A percentile compares a stretch with the other conserved stretches of the same genome.
phyloP scores from a whole-genome alignment of 2,329 filamentous ascomycete genomes.

The Keithomyces neogunnii region DNA sequence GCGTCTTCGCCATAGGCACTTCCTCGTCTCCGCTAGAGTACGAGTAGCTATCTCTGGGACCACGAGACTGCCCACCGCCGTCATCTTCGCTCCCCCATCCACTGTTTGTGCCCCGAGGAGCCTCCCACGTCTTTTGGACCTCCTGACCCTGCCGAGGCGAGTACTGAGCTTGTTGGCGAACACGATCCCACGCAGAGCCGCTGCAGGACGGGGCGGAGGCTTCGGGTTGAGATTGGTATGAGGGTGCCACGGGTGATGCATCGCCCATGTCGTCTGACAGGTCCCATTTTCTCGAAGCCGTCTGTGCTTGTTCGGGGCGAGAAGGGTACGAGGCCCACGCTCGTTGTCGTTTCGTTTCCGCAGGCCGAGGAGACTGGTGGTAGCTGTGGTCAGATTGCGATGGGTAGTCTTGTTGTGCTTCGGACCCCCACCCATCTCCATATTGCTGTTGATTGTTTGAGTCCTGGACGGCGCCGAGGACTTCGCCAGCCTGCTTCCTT shows the following conservation, averaged over 20 bases:
- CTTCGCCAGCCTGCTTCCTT: constrained; percentile 10
- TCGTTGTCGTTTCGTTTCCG: constrained; percentile 6
- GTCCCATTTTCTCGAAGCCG: constrained; percentile 14
- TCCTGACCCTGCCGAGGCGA: constrained; percentile 16
- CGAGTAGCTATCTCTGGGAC: constrained; percentile 19
- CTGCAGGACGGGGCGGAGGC: constrained; percentile 8
- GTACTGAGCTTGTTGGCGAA: constrained; percentile 29
- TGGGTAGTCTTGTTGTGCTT: constrained; percentile 8
- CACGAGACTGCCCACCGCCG: constrained; percentile 10
- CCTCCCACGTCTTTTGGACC: constrained; percentile 10
- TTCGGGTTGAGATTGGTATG: constrained; percentile 16
- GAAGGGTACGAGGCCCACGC: constrained; percentile 9
- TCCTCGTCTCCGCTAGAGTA: constrained; percentile 30
- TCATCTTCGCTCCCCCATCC: constrained; percentile 17
- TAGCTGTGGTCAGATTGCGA: constrained; percentile 5
- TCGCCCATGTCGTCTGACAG: constrained; percentile 26
- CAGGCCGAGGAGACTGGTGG: constrained; percentile 1
- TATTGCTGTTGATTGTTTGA: constrained; percentile 9
- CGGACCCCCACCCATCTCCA: constrained; percentile 10
- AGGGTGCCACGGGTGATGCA: constrained; percentile 33
- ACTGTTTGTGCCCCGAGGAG: constrained; percentile 7
- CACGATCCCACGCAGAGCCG: constrained; percentile 35
- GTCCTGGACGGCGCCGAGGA: constrained; percentile 8
- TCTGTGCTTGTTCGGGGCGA: constrained; percentile 7
- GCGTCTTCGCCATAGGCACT: constrained; percentile 28